Evolutionary conservation across 371 early-diverging fungal genomes (phyloP).

Genomic region (Batrachochytrium dendrobatidis): DNA sequence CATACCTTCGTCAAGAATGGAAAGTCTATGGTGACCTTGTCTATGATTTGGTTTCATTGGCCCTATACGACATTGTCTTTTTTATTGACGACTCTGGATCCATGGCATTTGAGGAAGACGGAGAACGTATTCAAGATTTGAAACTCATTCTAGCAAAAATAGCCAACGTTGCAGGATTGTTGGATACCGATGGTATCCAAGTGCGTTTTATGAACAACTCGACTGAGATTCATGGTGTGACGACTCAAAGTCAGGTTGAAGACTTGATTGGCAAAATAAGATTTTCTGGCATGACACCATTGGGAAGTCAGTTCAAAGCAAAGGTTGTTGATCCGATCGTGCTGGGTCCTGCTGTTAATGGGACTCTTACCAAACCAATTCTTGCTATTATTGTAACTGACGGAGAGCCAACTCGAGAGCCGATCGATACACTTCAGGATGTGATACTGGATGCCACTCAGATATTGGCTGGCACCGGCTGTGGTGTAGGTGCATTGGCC

Average conservation of each 20-base stretch:
- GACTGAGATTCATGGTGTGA: slow-evolving; percentile 13
- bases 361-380: slow-evolving; percentile 16
- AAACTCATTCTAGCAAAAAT: slow-evolving; percentile 21
- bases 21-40: slow-evolving; percentile 12
- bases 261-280: slow-evolving; percentile 12
- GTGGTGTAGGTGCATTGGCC: slow-evolving; percentile 11
- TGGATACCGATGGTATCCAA: slow-evolving; percentile 27
- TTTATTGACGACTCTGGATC: slow-evolving; percentile 26
- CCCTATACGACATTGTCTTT: slow-evolving; percentile 26
- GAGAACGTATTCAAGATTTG: slow-evolving; percentile 23
- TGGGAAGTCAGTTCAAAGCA: slow-evolving; percentile 21
- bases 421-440: slow-evolving; percentile 9
- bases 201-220: slow-evolving; percentile 27
- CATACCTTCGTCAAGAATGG: neutral
- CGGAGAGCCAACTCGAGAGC: slow-evolving; percentile 27
- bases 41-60: slow-evolving; percentile 18
- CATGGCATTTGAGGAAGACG: slow-evolving; percentile 22
- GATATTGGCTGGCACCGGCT: slow-evolving; percentile 5
- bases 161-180: slow-evolving; percentile 15
- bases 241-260: slow-evolving; percentile 10
- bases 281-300: slow-evolving; percentile 25
- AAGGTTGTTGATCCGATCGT: slow-evolving; percentile 21
- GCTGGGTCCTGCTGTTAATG: slow-evolving; percentile 5
- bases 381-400: slow-evolving; percentile 25
- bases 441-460: slow-evolving; percentile 11